phyloP scores from a whole-genome alignment of 1,139 yeast species.

The Suhomyces bribrorum region DNA sequence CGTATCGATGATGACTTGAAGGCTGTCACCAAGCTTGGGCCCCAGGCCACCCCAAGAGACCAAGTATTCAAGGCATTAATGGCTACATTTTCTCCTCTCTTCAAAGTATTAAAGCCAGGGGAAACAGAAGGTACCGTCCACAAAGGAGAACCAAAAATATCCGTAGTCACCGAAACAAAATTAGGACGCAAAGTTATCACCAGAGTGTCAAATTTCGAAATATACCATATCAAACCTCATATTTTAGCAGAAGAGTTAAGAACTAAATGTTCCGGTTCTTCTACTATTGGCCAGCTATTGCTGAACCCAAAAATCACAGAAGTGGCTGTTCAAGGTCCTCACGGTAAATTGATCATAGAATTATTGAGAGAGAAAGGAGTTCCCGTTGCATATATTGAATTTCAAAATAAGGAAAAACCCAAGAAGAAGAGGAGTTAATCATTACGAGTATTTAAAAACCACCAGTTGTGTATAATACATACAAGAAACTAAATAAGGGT shows the following conservation, averaged over 20 bases:
- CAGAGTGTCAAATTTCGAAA: slow-evolving; percentile 66
- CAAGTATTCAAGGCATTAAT: slow-evolving; percentile 52
- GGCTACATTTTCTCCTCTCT: slow-evolving; percentile 56
- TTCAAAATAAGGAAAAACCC: slow-evolving; percentile 63
- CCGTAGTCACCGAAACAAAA: slow-evolving; percentile 70
- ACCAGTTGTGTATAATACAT: slow-evolving; percentile 4
- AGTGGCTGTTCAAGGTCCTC: slow-evolving; percentile 90
- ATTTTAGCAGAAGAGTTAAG: slow-evolving; percentile 68
- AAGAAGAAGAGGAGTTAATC: slow-evolving; percentile 43
- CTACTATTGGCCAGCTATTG: slow-evolving; percentile 63
- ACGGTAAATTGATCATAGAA: slow-evolving; percentile 60
- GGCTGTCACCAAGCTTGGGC: slow-evolving; percentile 26
- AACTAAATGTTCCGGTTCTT: slow-evolving; percentile 84
- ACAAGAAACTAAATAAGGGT: background rate
- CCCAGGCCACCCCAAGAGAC: slow-evolving; percentile 47
- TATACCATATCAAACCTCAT: slow-evolving; percentile 64
- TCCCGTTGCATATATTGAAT: slow-evolving; percentile 58
- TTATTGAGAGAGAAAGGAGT: slow-evolving; percentile 67
- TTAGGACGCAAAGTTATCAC: slow-evolving; percentile 85
- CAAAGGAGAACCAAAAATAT: slow-evolving; percentile 64
- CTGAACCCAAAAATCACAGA: slow-evolving; percentile 60
- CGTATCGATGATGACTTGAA: slow-evolving; percentile 50
- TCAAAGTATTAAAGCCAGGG: slow-evolving; percentile 53
- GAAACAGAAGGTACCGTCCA: slow-evolving; percentile 40
- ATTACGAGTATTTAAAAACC: background rate